These are phyloP conservation scores for Macrolepiota fuliginosa DNA, from an alignment of 768 basidiomycete genomes.

Conservation along the genomic window DNA sequence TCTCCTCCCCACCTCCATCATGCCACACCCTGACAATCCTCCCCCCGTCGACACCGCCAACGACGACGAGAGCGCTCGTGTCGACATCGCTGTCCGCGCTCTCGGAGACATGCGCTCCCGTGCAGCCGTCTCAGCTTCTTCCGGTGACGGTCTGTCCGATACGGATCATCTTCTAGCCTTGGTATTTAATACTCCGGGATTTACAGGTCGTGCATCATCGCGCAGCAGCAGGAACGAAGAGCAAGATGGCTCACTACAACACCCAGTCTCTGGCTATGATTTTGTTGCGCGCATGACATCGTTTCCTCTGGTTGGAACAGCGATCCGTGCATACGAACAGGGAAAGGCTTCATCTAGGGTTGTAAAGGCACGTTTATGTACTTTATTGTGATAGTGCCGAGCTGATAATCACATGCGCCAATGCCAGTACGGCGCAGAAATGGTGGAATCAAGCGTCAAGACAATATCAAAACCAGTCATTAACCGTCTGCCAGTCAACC, in stretches of 20 bases:
- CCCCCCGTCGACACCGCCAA: conserved; percentile 14
- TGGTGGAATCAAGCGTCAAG: conserved; percentile 83
- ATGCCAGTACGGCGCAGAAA: conserved; percentile 81
- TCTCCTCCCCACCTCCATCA: conserved; percentile 17
- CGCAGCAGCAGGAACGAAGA: conserved; percentile 12
- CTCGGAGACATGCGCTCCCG: conserved; percentile 68
- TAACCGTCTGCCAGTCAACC: conserved; percentile 70
- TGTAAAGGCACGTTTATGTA: conserved; percentile 60
- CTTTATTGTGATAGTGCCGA: conserved; percentile 4
- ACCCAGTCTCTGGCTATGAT: conserved; percentile 22
- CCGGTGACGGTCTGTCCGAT: conserved; percentile 14
- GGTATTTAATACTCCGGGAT: conserved; percentile 9
- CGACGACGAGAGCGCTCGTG: conserved; percentile 67
- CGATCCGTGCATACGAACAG: conserved; percentile 74
- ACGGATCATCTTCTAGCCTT: conserved; percentile 5
- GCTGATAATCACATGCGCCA: conserved; percentile 16
- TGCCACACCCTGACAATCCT: conserved; percentile 15
- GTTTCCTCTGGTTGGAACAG: conserved; percentile 71
- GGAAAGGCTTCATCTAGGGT: conserved; percentile 82
- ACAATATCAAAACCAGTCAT: conserved; percentile 81
- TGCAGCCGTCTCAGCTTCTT: conserved; percentile 32
- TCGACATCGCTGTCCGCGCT: conserved; percentile 74
- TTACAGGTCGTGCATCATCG: conserved; percentile 6
- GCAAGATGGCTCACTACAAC: conserved; percentile 7
- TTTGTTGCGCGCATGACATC: conserved; percentile 57